Conservation (phyloP, 805 yeast genomes). For the Lipomyces oligophaga region DNA sequence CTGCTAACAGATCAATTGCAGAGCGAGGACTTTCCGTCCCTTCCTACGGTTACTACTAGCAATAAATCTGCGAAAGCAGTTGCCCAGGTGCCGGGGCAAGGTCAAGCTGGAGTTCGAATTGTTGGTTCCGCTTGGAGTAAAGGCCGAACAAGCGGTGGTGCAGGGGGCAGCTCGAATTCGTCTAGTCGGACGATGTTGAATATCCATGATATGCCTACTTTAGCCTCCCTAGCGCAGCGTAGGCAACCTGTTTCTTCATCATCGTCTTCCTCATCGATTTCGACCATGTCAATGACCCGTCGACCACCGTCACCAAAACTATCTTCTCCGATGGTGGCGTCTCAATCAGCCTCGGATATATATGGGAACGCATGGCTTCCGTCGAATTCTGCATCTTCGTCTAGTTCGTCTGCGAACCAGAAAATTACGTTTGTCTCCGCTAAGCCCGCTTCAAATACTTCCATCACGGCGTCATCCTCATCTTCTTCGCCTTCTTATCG, state of each 20-base stretch:
- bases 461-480: neutral
- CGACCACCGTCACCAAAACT: slow-evolving; percentile 9
- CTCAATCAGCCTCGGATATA: slow-evolving; percentile 11
- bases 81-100: neutral
- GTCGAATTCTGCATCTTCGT: slow-evolving; percentile 9
- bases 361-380: slow-evolving; percentile 19
- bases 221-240: slow-evolving; percentile 3
- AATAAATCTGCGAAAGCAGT: neutral
- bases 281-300: slow-evolving; percentile 11
- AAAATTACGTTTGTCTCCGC: slow-evolving; percentile 12
- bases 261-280: too few species aligned
- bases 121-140: too few species aligned
- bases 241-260: too few species aligned
- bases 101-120: too few species aligned
- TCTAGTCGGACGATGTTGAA: slow-evolving; percentile 3
- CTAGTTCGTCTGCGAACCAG: slow-evolving; percentile 13
- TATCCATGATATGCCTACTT: slow-evolving; percentile 9
- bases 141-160: slow-evolving; percentile 7
- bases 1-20: neutral
- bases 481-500: neutral
- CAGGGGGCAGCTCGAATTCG: slow-evolving; percentile 2
- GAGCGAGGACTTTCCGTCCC: slow-evolving; percentile 19
- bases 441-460: slow-evolving; percentile 1
- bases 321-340: slow-evolving; percentile 14
- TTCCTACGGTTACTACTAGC: neutral